phyloP scores from a whole-genome alignment of 805 yeast species.

The Saturnispora kantuleensis region DNA sequence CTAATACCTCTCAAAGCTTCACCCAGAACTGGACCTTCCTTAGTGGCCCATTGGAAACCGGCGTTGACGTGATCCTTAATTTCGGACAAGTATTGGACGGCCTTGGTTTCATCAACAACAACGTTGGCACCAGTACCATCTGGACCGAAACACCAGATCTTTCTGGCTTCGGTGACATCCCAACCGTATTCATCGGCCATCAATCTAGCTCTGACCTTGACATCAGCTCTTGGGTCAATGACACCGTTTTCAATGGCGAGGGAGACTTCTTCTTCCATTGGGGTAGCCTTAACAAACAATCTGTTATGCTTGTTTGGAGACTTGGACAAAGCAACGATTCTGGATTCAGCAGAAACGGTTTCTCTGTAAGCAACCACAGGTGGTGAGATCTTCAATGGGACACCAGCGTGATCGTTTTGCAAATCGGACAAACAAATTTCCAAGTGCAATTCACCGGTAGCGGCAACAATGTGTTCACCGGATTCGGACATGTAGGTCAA shows the following conservation, averaged over 20 bases:
- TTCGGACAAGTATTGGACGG: constrained; percentile 97
- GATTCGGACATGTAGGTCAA: constrained; percentile 76
- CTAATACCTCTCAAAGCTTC: constrained; percentile 94
- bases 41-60: constrained; percentile 99
- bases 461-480: constrained; percentile 99
- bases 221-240: constrained; percentile 91
- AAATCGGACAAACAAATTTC: constrained; percentile 95
- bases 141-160: constrained; percentile 99
- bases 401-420: constrained; percentile 99
- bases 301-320: constrained; percentile 99
- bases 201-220: constrained; percentile 97
- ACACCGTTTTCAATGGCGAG: constrained; percentile 88
- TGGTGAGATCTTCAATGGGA: constrained; percentile 94
- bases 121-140: constrained; percentile 98
- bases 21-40: constrained; percentile 98
- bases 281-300: constrained; percentile 95
- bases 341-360: constrained; percentile 89
- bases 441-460: constrained; percentile 99
- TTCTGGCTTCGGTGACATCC: constrained; percentile 99
- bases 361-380: constrained; percentile 99
- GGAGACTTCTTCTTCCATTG: constrained; percentile 88
- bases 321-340: constrained; percentile 94
- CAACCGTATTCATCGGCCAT: constrained; percentile 98
- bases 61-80: constrained; percentile 99
- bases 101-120: constrained; percentile 99